Base-by-base conservation (phyloP, 2,329 filamentous ascomycete species). In the Harringtonia lauricola region DNA sequence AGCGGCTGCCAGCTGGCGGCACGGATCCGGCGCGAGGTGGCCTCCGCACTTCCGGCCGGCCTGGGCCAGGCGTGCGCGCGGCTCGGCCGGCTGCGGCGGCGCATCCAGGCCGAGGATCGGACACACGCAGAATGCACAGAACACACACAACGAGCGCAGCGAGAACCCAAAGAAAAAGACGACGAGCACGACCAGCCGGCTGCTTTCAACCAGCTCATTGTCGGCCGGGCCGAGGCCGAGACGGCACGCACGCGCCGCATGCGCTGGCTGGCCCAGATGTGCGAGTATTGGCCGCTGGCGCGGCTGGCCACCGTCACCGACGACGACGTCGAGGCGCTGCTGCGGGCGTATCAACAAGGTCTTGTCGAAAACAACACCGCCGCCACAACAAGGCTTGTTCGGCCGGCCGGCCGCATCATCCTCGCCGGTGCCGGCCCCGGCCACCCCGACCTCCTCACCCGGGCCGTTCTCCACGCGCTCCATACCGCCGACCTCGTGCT, bases 231-330 rank as follows among this genome's bases (percentile, higher is more conserved):
- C 36, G 86, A 92, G 55, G 65, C 75, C 1, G 81, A 84, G 47
- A 81, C 81, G 3, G 76, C 79, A 15, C 87, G 87, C 58, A 88
- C 76, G 19, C 72, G 90, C 47, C 76, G 92, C 41, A 89, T 94
- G 70, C 77, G 92, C 46, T 98, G 92, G 92, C 70, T 98, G 2
- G 79, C 84, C 18, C 92, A 98, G 59, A 87, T 98, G 42, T 98
- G 92, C 71, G 92, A 98, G 67, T 98, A 98, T 64, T 98, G 92
- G 92, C 89, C 92, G 2, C 71, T 98, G 22, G 81, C 80, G 50
- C 78, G 85, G 17, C 74, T 98, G 2, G 87, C 88, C 8, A 71
- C 74, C 34, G 82, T 96, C 50, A 82, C 76, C 4, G 86, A 95
- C 55, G 72, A 74, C 9, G 89, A 96, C 52, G 79, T 95, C 8